phyloP scores from a whole-genome alignment of 1,284 basidiomycete genomes.

The Volvariella volvacea region DNA sequence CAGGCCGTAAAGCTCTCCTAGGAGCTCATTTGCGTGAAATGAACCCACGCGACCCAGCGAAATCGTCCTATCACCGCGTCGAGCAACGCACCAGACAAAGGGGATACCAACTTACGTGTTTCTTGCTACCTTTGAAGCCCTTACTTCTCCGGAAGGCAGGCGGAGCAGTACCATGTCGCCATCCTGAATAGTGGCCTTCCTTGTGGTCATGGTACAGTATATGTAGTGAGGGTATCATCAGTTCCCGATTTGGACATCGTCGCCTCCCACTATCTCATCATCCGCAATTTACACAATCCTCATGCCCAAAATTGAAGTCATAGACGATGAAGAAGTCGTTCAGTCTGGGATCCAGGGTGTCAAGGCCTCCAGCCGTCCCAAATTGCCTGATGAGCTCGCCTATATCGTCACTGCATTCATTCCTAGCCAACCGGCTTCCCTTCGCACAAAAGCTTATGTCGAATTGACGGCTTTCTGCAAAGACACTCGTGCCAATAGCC shows the following conservation, averaged over 20 bases:
- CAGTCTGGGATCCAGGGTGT: too few species aligned
- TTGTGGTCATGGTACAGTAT: constrained; percentile 10
- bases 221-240: too few species aligned
- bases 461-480: constrained; percentile 61
- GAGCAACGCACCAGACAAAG: not conserved
- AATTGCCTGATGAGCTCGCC: constrained; percentile 47
- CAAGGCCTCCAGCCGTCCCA: too few species aligned
- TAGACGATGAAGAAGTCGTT: too few species aligned
- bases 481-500: constrained; percentile 35
- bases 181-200: constrained; percentile 38
- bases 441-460: constrained; percentile 62
- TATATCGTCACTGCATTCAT: constrained; percentile 50
- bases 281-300: too few species aligned
- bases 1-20: constrained; percentile 70
- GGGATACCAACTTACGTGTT: constrained; percentile 45
- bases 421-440: constrained; percentile 33
- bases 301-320: too few species aligned
- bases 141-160: constrained; percentile 65
- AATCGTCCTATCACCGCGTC: constrained; percentile 34
- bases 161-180: constrained; percentile 63
- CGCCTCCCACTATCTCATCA: too few species aligned
- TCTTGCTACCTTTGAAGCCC: constrained; percentile 57
- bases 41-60: constrained; percentile 70
- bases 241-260: too few species aligned
- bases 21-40: constrained; percentile 62